Conservation (phyloP, 306 rosid genomes). For the Rosa chinensis region DNA sequence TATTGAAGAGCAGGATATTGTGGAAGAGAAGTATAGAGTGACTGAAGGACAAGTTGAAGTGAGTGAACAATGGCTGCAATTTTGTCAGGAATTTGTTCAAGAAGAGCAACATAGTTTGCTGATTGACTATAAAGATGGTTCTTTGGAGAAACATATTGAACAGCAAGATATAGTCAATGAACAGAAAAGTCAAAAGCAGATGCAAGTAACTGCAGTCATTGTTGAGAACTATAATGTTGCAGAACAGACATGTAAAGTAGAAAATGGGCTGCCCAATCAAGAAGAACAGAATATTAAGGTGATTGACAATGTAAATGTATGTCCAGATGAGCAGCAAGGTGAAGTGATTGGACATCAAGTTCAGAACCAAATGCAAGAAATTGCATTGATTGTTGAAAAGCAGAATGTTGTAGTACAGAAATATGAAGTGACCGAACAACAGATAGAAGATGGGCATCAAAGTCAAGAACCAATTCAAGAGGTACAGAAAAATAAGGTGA, state of each 20-base stretch:
- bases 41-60: neutral
- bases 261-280: neutral
- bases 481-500: too few species aligned
- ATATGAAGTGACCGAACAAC: too few species aligned
- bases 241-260: neutral
- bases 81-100: too few species aligned
- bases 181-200: neutral
- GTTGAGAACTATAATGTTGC: neutral
- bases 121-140: neutral
- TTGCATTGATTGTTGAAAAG: neutral
- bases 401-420: too few species aligned
- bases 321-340: neutral
- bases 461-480: too few species aligned
- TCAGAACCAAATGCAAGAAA: neutral
- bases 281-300: neutral
- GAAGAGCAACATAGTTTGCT: too few species aligned
- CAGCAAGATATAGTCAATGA: neutral
- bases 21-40: neutral
- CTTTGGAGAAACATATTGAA: neutral
- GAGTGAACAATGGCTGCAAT: too few species aligned
- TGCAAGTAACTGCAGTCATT: constrained; percentile 1
- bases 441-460: too few species aligned
- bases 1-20: neutral
- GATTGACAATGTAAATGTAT: neutral
- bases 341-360: neutral